Base-by-base conservation (phyloP, 192 early-diverging fungal species). In the Diversispora eburnea region DNA sequence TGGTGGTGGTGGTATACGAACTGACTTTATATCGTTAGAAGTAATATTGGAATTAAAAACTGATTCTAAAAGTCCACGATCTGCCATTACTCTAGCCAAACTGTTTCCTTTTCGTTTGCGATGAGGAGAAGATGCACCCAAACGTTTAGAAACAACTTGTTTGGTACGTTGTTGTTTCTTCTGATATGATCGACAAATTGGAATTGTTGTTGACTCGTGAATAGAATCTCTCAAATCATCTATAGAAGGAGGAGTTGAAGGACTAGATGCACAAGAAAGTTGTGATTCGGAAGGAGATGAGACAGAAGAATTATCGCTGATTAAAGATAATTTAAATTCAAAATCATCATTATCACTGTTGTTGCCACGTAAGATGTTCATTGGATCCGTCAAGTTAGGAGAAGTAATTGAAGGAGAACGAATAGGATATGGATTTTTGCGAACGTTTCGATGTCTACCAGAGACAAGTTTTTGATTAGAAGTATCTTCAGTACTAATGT, bases 81-180 rank as follows among this genome's bases (percentile, higher is more conserved):
- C 70, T 4, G 58, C 56, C 57, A 72, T 58, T 33, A 61, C 70
- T 47, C 70, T 43, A 1, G 70, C 58, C 46, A 72, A 48, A 22
- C 57, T 61, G n/a, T 61, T 72, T 61, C 57, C 56, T 5, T 58
- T 61, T 52, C 45, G 12, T 45, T 61, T 58, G 6, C 70, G 55
- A 49, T 58, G 41, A 41, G 45, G 22, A 8, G 25, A 15, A 4
- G 43, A 33, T 8, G 12, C 10, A 33, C 45, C 25, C 8, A 22
- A 49, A 25, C 57, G 70, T 33, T 49, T 72, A 5, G 8, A 10
- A 59, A 33, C 22, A n/a, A n/a, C 33, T 39, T 51, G 9, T 54
- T 52, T 67, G 9, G 0, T 2, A 41, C 13, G 13, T 15, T 41
- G 52, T 43, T 69, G 47, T 20, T 5, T 66, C 17, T 10, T 33